A percentile compares a stretch with the other conserved stretches of the same genome.
phyloP scores from a whole-genome alignment of 2,329 filamentous ascomycete genomes.

The Tolypocladium sp. region DNA sequence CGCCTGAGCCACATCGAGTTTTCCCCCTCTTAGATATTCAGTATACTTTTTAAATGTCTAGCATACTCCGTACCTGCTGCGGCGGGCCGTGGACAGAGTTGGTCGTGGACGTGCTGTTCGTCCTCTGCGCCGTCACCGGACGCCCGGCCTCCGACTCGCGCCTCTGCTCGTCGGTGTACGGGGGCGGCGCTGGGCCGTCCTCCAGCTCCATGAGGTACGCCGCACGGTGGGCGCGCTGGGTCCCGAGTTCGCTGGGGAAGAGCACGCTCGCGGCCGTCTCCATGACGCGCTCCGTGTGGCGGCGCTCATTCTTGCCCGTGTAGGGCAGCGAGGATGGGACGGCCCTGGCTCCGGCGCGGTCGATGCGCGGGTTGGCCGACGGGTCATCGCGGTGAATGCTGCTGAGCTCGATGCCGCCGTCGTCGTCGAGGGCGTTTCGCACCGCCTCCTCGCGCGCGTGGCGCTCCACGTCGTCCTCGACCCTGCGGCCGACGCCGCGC shows the following conservation, averaged over 20 bases:
- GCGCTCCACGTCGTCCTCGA: conserved; percentile 30
- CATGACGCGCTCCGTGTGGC: conserved; percentile 34
- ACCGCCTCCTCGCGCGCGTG: conserved; percentile 21
- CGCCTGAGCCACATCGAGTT: not conserved
- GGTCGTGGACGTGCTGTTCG: conserved; percentile 35
- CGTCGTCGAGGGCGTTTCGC: conserved; percentile 13
- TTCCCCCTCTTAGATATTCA: not conserved
- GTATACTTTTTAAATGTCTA: conserved; percentile 37
- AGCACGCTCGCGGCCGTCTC: conserved; percentile 34
- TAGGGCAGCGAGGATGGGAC: conserved; percentile 21
- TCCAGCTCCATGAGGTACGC: conserved; percentile 25
- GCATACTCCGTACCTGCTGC: conserved; percentile 49
- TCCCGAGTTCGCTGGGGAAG: conserved; percentile 33
- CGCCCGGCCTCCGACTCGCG: conserved; percentile 13
- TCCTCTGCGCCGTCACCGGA: conserved; percentile 26
- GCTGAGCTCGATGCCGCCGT: conserved; percentile 30
- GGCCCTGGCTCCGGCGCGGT: conserved; percentile 18
- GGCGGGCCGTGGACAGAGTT: conserved; percentile 37
- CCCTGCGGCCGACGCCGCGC: conserved; percentile 30
- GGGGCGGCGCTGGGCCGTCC: conserved; percentile 32
- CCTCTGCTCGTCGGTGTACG: conserved; percentile 22
- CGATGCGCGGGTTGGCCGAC: conserved; percentile 18
- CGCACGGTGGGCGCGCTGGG: conserved; percentile 22
- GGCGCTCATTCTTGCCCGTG: conserved; percentile 32
- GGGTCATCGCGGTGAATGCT: conserved; percentile 12